phyloP scores from a whole-genome alignment of 306 rosid genomes.

The Dryas drummondii region DNA sequence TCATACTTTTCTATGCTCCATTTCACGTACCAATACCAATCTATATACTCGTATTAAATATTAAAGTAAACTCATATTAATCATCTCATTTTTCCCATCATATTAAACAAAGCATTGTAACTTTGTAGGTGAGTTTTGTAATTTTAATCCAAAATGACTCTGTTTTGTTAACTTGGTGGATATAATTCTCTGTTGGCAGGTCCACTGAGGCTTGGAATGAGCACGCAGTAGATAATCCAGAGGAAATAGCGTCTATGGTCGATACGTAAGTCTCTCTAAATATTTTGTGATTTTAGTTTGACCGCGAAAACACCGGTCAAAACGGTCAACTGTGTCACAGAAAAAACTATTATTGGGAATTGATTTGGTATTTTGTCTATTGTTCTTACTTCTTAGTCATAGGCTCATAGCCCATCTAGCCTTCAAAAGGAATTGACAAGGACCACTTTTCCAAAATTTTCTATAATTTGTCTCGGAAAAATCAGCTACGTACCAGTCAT shows the following conservation, averaged over 20 bases:
- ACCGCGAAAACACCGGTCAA: not conserved
- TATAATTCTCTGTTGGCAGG: conserved; percentile 37
- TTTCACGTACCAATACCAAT: not conserved
- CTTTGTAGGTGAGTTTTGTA: not conserved
- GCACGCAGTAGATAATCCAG: conserved; percentile 86
- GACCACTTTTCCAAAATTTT: not conserved
- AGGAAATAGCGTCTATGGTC: conserved; percentile 77
- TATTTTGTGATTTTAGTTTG: not conserved
- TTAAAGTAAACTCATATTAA: not conserved
- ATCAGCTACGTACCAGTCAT: no score
- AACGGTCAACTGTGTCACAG: not conserved
- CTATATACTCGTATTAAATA: not conserved
- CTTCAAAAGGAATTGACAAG: not conserved
- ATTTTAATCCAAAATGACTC: not conserved
- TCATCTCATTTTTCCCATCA: not conserved
- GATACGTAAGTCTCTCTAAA: conserved; percentile 52
- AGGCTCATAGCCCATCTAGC: not conserved
- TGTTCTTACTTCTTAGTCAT: no score
- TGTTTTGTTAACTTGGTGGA: not conserved
- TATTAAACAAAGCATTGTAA: no score
- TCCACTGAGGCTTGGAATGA: conserved; percentile 40
- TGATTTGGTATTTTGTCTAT: not conserved
- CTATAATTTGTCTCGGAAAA: no score
- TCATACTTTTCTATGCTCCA: not conserved
- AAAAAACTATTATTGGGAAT: not conserved